phyloP scores from a whole-genome alignment of 2,329 filamentous ascomycete species.

The Pseudogymnoascus sp. region DNA sequence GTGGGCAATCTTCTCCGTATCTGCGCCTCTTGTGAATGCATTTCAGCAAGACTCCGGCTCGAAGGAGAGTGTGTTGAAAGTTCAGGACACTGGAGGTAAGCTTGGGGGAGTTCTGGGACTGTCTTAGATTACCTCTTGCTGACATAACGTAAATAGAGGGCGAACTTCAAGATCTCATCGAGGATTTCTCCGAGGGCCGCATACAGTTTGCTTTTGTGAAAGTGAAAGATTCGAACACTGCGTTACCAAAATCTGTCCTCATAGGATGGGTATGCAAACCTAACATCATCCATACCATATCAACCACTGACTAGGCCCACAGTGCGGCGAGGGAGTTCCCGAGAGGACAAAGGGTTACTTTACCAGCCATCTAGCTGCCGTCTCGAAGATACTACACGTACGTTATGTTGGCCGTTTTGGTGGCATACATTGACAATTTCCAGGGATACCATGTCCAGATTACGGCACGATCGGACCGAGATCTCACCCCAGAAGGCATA shows the following conservation, averaged over 20 bases:
- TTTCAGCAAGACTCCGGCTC: conserved; percentile 74
- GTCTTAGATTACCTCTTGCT: conserved; percentile 11
- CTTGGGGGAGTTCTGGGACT: neutral
- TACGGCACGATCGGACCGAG: conserved; percentile 82
- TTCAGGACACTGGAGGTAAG: conserved; percentile 79
- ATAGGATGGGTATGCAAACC: conserved; percentile 65
- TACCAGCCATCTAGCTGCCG: conserved; percentile 82
- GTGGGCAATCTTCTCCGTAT: conserved; percentile 92
- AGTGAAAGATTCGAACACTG: conserved; percentile 88
- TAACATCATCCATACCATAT: neutral
- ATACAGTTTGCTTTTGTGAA: conserved; percentile 97
- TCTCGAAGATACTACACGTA: conserved; percentile 84
- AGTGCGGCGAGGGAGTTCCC: conserved; percentile 95
- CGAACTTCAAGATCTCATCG: conserved; percentile 79
- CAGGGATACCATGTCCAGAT: conserved; percentile 95
- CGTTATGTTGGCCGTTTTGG: conserved; percentile 21
- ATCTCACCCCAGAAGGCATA: conserved; percentile 80
- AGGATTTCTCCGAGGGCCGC: conserved; percentile 93
- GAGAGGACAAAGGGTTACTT: conserved; percentile 98
- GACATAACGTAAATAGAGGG: conserved; percentile 54
- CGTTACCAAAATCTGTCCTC: conserved; percentile 82
- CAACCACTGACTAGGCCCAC: conserved; percentile 21
- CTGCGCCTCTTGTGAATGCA: conserved; percentile 83
- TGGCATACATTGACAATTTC: neutral
- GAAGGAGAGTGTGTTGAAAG: conserved; percentile 93